Evolutionary conservation across 2,329 filamentous ascomycete genomes (phyloP).

Genomic region (Teratosphaeriaceae sp.): DNA sequence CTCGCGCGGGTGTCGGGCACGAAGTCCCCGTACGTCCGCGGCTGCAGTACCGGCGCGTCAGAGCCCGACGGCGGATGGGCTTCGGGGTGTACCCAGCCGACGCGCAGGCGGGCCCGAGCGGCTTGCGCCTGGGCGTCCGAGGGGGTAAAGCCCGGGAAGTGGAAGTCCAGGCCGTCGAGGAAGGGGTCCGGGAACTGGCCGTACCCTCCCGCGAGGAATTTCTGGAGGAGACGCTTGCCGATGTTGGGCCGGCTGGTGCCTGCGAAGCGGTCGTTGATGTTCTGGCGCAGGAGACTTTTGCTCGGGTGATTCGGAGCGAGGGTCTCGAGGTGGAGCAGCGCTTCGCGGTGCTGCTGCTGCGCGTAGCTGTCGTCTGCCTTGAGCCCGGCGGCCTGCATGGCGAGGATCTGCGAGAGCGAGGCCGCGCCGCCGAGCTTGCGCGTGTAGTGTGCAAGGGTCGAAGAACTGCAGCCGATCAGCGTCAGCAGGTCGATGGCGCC

Average conservation of each 20-base stretch:
- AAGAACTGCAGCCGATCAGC: slow-evolving; percentile 1
- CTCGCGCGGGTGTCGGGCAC: too few species aligned
- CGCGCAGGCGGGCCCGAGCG: background rate
- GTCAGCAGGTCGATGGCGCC: slow-evolving; percentile 8
- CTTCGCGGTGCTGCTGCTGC: slow-evolving; percentile 17
- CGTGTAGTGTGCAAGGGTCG: slow-evolving; percentile 10
- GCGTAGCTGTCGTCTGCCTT: slow-evolving; percentile 23
- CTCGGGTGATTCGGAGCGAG: background rate
- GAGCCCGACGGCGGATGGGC: background rate
- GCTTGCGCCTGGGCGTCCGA: too few species aligned
- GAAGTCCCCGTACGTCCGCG: too few species aligned
- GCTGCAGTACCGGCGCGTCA: background rate
- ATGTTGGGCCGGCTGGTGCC: background rate
- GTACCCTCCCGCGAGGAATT: slow-evolving; percentile 10
- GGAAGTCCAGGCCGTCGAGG: slow-evolving; percentile 2
- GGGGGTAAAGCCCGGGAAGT: background rate
- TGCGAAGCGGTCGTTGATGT: background rate
- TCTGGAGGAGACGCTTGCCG: slow-evolving; percentile 8
- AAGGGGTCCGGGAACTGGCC: slow-evolving; percentile 10
- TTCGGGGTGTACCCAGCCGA: background rate
- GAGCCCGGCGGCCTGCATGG: slow-evolving; percentile 33
- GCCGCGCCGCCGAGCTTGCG: slow-evolving; percentile 1
- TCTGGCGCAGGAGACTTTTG: background rate
- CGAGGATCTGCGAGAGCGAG: slow-evolving; percentile 1
- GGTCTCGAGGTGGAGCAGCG: background rate